Evolutionary conservation across 805 yeast genomes (phyloP), one percentile per base, ranked within the genome.

Genomic region (Barnettozyma wickerhamii): DNA sequence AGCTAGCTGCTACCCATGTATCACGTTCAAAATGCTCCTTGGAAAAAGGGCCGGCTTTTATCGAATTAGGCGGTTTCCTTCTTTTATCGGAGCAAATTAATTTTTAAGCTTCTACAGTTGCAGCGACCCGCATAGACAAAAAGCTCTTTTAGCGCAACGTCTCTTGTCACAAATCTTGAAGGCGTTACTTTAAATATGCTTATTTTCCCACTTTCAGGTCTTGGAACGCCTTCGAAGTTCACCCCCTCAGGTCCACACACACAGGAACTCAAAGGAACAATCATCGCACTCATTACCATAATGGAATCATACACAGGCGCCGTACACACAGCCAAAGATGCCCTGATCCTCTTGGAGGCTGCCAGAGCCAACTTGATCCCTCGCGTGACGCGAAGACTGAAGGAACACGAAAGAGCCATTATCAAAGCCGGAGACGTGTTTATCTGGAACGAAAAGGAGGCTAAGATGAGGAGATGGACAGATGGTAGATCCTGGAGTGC

Each of bases 401-500:
- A 77, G 12, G 78, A 73, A 19, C 62, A 63, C 21, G 87, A 83
- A 55, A 57, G 65, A 20, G 30, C 35, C 4, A 60, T 62, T 17
- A 81, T 84, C 31, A 60, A 61, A 17, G 68, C 79, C 7, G 87
- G 87, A 4, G 69, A 80, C 3, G 72, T 83, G 3, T 83, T 77
- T 51, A 74, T 81, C 7, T 83, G 89, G 89, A 81, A 78, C 55
- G 90, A 83, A 55, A 65, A 71, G 12, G 81, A 77, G 49, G 77
- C 85, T 32, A 83, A 79, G 14, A 81, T 84, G 79, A 73, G 78
- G 47, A 63, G 90, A 21, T 83, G 91, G 90, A 83, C 90, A 1
- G 91, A 83, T 53, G 87, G 90, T 15, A 73, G 74, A 47, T 69
- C 73, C 26, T 83, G 91, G 90, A 69, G 78, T 43, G 85, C 89